A percentile compares a stretch with the other conserved stretches of the same genome.
Evolutionary conservation across 331 rosid species (phyloP).

Genomic region (Acacia pycnantha): DNA sequence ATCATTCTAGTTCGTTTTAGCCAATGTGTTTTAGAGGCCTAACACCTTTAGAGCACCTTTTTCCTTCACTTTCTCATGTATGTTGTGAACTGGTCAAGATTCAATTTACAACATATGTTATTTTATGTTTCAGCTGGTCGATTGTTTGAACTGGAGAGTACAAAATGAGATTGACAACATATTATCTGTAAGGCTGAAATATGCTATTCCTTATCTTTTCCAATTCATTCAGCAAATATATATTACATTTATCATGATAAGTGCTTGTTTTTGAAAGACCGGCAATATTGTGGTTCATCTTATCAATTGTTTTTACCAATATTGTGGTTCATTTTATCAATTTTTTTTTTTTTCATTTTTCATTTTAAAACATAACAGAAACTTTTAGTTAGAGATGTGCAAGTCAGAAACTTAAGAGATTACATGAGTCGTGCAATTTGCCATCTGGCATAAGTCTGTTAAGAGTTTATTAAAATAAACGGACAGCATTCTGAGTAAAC

Average conservation of each 20-base stretch:
- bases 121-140: constrained; percentile 70
- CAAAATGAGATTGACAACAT: constrained; percentile 85
- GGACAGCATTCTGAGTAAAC: not conserved
- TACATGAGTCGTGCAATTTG: not conserved
- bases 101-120: constrained; percentile 13
- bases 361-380: not conserved
- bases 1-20: not conserved
- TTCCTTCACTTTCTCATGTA: not conserved
- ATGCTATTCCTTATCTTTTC: not conserved
- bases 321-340: not conserved
- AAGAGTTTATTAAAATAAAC: not conserved
- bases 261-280: not conserved
- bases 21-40: not conserved
- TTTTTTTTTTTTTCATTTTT: not conserved
- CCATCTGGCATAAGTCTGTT: not conserved
- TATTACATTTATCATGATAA: not conserved
- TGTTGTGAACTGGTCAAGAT: constrained; percentile 3
- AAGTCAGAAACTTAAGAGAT: not conserved
- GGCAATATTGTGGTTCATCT: not conserved
- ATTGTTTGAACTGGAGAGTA: constrained; percentile 86
- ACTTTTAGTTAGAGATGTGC: not conserved
- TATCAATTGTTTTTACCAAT: not conserved
- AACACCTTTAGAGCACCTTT: not conserved
- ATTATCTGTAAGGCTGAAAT: constrained; percentile 63
- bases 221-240: not conserved